Evolutionary conservation across 2,329 filamentous ascomycete species (phyloP).

Genomic region (Fusarium guadeloupense): DNA sequence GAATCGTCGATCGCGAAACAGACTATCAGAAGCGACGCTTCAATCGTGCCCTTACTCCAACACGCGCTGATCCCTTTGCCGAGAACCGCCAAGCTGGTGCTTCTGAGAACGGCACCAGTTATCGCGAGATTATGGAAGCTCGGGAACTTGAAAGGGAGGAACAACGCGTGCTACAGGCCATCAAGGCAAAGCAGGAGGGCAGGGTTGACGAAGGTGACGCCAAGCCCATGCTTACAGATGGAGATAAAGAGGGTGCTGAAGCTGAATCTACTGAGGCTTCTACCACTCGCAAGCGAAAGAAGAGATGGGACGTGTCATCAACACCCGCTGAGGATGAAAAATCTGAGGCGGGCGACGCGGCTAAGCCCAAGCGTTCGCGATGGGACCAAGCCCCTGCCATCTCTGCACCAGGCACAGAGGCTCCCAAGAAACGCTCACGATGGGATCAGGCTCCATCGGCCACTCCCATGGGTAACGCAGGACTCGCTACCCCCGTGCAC

Average conservation of each 20-base stretch:
- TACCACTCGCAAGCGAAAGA: constrained; percentile 83
- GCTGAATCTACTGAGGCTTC: constrained; percentile 72
- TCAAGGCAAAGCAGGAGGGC: constrained; percentile 75
- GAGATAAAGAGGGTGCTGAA: constrained; percentile 77
- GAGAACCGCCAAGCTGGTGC: constrained; percentile 75
- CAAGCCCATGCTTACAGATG: constrained; percentile 77
- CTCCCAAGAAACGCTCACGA: constrained; percentile 79
- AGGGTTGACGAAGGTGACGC: constrained; percentile 70
- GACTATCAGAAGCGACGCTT: constrained; percentile 98
- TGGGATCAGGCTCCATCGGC: constrained; percentile 92
- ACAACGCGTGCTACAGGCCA: constrained; percentile 81
- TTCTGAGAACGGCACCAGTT: constrained; percentile 78
- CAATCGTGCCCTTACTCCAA: constrained; percentile 86
- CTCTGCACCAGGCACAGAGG: constrained; percentile 63
- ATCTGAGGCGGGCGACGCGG: constrained; percentile 60
- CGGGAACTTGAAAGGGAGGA: constrained; percentile 94
- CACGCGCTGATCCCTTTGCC: constrained; percentile 85
- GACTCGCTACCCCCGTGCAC: constrained; percentile 82
- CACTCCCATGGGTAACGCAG: constrained; percentile 76
- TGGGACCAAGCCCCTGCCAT: constrained; percentile 85
- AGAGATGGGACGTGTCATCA: constrained; percentile 89
- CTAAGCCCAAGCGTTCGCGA: constrained; percentile 78
- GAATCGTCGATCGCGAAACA: constrained; percentile 92
- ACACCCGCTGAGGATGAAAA: constrained; percentile 63
- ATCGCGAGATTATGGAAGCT: constrained; percentile 89